Evolutionary conservation across 257 asterid genomes (phyloP).

Genomic region (Gardenia jasminoides): DNA sequence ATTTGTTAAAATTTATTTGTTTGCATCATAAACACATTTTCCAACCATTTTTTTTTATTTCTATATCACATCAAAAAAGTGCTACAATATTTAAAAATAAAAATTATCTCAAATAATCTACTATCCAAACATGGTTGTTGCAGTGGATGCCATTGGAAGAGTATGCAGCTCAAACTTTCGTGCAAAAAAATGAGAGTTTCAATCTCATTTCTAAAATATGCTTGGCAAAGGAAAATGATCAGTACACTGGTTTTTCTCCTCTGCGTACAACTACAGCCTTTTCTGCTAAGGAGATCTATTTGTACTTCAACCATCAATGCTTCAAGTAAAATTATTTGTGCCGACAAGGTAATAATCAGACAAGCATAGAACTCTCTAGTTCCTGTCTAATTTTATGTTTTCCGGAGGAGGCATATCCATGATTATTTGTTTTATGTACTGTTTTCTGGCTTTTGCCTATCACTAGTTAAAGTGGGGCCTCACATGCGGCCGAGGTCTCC

Average conservation of each 20-base stretch:
- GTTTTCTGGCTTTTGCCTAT: neutral
- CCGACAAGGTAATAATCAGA: too few relatives aligned
- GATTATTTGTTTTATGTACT: neutral
- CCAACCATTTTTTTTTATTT: too few relatives aligned
- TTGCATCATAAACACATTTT: too few relatives aligned
- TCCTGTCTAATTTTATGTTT: too few relatives aligned
- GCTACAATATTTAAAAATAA: too few relatives aligned
- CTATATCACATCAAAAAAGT: too few relatives aligned
- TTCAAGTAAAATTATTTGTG: neutral
- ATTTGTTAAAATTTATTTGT: too few relatives aligned
- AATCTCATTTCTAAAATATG: conserved; percentile 11
- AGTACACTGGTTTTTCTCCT: conserved; percentile 19
- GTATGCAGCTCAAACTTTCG: conserved; percentile 20
- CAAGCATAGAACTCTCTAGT: neutral
- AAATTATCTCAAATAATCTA: too few relatives aligned
- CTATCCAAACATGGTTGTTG: too few relatives aligned
- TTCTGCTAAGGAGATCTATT: conserved; percentile 25
- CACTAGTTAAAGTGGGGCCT: too few relatives aligned
- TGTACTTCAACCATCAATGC: conserved; percentile 14
- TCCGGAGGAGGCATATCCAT: neutral
- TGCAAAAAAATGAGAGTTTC: conserved; percentile 19
- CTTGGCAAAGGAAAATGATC: conserved; percentile 3
- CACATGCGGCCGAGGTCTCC: too few relatives aligned
- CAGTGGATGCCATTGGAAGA: conserved; percentile 29
- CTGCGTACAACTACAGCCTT: conserved; percentile 14